Evolutionary conservation across 2,329 filamentous ascomycete species (phyloP), one percentile per base, ranked within the genome.

Genomic region (Nemania serpens): DNA sequence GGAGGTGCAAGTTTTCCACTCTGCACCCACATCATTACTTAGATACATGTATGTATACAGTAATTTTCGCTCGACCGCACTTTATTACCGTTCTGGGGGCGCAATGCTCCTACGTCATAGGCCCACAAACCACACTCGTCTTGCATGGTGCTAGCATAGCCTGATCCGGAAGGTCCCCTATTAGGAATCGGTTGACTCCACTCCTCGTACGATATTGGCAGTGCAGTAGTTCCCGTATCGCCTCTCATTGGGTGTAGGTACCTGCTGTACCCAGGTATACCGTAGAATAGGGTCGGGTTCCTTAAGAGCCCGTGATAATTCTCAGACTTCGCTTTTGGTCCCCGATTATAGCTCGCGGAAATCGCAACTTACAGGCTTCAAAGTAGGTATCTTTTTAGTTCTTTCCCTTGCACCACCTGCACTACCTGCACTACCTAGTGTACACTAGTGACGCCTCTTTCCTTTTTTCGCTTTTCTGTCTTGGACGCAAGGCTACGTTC

Each of bases 71-170:
- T 46, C n/a, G 46, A 55, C 59, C 55, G 55, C 59, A 62, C 59
- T 59, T 59, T 59, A 62, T 48, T 55, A 59, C 55, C 55, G 47
- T 55, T 55, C 61, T 61, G 51, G 53, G 61, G 61, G 61, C 58
- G 54, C 61, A 39, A 18, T 29, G n/a, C 15, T 17, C 3, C 33
- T 63, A 63, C 61, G 61, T 63, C 61, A 63, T 63, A 58, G 50
- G 42, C 15, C 54, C 61, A 48, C 50, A n/a, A n/a, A 3, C 46
- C 41, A 57, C 33, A 37, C 45, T 17, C 36, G 9, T 34, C 15
- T 22, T 48, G 13, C 20, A n/a, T 12, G 11, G 22, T 22, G n/a
- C 45, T 48, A 48, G 25, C 20, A 48, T 18, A 59, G 36, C 57
- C 58, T 58, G 58, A 63, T 63, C 39, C 50, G 61, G 58, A 51